Conservation (phyloP, 2,329 filamentous ascomycete genomes). For the Colletotrichum orbiculare region DNA sequence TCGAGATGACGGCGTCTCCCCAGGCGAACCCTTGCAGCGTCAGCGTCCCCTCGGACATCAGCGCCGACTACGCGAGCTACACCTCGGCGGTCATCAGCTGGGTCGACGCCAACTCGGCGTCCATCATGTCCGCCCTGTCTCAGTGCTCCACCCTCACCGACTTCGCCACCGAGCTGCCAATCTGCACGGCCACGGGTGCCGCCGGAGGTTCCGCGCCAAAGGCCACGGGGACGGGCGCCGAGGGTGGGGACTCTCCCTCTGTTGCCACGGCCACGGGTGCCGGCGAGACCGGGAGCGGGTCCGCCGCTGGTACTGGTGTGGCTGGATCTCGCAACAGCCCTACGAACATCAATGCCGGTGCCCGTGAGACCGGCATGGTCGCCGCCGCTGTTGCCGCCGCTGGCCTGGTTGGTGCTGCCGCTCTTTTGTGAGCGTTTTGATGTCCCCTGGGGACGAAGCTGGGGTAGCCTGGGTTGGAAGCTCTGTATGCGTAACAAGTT, state of each 20-base stretch:
- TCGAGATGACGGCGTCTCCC: conserved; percentile 33
- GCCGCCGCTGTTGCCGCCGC: conserved; percentile 39
- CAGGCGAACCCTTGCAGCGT: conserved; percentile 41
- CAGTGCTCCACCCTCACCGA: conserved; percentile 41
- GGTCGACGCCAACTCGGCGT: conserved; percentile 39
- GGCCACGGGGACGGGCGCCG: not conserved
- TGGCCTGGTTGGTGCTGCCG: conserved; percentile 42
- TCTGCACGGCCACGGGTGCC: conserved; percentile 14
- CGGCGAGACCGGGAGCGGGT: not conserved
- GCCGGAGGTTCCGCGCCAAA: not conserved
- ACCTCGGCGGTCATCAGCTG: conserved; percentile 39
- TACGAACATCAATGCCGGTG: conserved; percentile 32
- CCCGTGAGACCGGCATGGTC: conserved; percentile 41
- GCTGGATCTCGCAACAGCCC: not conserved
- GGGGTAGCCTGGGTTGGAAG: too few relatives aligned
- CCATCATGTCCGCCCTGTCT: conserved; percentile 39
- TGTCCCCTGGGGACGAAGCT: too few relatives aligned
- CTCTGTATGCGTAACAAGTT: too few relatives aligned
- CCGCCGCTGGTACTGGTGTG: conserved; percentile 2
- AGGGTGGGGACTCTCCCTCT: not conserved
- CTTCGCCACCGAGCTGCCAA: conserved; percentile 25
- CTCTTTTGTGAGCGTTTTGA: conserved; percentile 38
- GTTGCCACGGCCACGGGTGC: conserved; percentile 4
- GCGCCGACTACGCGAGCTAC: conserved; percentile 39
- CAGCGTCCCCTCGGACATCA: conserved; percentile 40